phyloP scores from a whole-genome alignment of 2,329 filamentous ascomycete genomes.

The Stemphylium vesicarium region DNA sequence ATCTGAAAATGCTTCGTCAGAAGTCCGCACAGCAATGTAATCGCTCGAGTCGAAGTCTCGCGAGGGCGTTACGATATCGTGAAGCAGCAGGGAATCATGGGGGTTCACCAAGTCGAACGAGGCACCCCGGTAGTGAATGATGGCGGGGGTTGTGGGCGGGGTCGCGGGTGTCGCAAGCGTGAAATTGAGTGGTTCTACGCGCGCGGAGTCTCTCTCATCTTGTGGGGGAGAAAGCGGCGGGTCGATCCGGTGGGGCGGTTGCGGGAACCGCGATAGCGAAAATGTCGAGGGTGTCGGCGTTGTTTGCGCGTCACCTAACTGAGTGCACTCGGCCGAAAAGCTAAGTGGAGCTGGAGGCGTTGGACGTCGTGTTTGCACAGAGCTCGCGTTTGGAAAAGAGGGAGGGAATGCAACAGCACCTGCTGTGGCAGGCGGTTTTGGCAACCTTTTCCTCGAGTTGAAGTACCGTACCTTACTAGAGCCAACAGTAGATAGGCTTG shows the following conservation, averaged over 20 bases:
- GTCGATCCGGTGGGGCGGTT: constrained; percentile 33
- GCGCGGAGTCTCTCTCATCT: constrained; percentile 27
- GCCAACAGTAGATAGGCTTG: constrained; percentile 19
- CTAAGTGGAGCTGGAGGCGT: constrained; percentile 24
- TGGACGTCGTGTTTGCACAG: constrained; percentile 23
- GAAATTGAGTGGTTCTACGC: constrained; percentile 32
- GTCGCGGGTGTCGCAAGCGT: constrained; percentile 39
- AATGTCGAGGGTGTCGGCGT: constrained; percentile 31
- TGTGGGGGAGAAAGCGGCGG: constrained; percentile 28
- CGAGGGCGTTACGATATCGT: constrained; percentile 47
- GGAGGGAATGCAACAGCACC: constrained; percentile 13
- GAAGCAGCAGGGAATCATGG: constrained; percentile 44
- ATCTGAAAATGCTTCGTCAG: constrained; percentile 33
- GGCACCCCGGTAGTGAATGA: constrained; percentile 48
- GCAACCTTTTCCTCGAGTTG: constrained; percentile 45
- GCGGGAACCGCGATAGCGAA: constrained; percentile 47
- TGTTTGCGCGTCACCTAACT: constrained; percentile 22
- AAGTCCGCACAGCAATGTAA: constrained; percentile 32
- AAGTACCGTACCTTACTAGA: constrained; percentile 37
- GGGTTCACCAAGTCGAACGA: constrained; percentile 51
- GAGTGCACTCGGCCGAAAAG: constrained; percentile 30
- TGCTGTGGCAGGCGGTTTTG: constrained; percentile 34
- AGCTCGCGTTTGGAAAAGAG: constrained; percentile 25
- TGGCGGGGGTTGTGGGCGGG: constrained; percentile 47
- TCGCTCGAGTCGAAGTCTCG: constrained; percentile 45